Base-by-base conservation (phyloP, 148 eudicot species). In the Amaranthus cruentus region DNA sequence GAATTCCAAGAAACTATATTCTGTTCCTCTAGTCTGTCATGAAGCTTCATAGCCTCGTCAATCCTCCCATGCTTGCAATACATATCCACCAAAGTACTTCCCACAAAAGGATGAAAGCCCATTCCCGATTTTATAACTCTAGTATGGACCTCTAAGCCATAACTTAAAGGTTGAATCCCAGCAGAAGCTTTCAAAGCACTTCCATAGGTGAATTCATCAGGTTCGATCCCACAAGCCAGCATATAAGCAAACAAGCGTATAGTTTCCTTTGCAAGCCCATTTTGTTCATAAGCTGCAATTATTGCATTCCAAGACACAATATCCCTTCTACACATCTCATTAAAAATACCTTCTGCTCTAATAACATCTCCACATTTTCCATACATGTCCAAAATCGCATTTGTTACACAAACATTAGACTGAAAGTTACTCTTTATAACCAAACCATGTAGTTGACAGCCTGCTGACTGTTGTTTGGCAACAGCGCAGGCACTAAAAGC, bases 371-470 rank as follows among this genome's bases (percentile, higher is more conserved):
- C 96, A 83, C 93, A 92, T 83, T 95, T 91, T 66, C 96, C 98
- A 76, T 95, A 91, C 98, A 90, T 90, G 78, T 91, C 97, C 76
- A 95, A 75, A 74, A 91, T 81, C 64, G 98, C 90, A 83, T 95
- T 95, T 42, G 78, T 82, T 9, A 95, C 98, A 81, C 96, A 91
- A 54, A 85, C 76, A 81, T 86, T 85, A 54, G 80, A 67, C 66
- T 44, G 47, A 10, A 84, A 88, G 51, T 79, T 85, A 74, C 78
- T 83, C 84, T 90, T 94, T 43, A 84, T 69, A 18, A 88, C 85
- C 81, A 94, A 80, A 47, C 89, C 85, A 72, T 94, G 98, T 62
- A 94, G 73, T 77, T 87, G 91, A 69, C 79, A 71, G 69, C 97
- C 98, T 70, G 77, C 63, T 59, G 56, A 47, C 62, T 75, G 64